phyloP scores from a whole-genome alignment of 306 rosid species.

The Rosa persica region DNA sequence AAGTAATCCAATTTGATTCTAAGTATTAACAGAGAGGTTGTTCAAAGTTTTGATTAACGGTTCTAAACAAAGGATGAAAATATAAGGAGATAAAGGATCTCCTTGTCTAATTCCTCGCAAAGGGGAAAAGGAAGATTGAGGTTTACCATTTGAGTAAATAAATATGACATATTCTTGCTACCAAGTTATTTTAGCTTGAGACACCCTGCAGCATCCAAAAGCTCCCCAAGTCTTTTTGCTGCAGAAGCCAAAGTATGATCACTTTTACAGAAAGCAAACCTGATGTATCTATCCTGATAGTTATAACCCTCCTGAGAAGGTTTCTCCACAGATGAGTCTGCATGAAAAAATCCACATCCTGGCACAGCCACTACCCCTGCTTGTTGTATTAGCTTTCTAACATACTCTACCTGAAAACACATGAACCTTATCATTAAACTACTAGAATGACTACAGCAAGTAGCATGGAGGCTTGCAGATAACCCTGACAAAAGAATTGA shows the following conservation, averaged over 20 bases:
- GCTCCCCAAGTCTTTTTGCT: conserved; percentile 49
- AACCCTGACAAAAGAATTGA: conserved; percentile 1
- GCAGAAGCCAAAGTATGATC: conserved; percentile 58
- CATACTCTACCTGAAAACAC: conserved; percentile 63
- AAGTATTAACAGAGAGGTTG: too few species aligned
- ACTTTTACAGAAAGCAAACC: conserved; percentile 92
- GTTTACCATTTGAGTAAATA: too few species aligned
- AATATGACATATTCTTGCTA: not conserved
- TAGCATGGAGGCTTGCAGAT: not conserved
- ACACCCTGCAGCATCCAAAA: conserved; percentile 42
- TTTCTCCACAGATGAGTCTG: conserved; percentile 34
- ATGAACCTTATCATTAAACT: not conserved
- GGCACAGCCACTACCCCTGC: conserved; percentile 93
- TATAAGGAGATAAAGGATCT: too few species aligned
- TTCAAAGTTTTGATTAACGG: too few species aligned
- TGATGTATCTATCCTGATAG: conserved; percentile 63
- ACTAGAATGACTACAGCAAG: not conserved
- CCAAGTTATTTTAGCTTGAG: conserved; percentile 21
- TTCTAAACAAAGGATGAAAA: too few species aligned
- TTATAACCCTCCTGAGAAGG: conserved; percentile 17
- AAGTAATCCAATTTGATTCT: too few species aligned
- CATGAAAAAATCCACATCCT: conserved; percentile 70
- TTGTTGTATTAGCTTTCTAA: conserved; percentile 58
- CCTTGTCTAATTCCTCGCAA: too few species aligned
- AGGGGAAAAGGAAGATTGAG: too few species aligned